Base-by-base conservation (phyloP, 2,329 filamentous ascomycete genomes). In the Atkinsonella texensis region DNA sequence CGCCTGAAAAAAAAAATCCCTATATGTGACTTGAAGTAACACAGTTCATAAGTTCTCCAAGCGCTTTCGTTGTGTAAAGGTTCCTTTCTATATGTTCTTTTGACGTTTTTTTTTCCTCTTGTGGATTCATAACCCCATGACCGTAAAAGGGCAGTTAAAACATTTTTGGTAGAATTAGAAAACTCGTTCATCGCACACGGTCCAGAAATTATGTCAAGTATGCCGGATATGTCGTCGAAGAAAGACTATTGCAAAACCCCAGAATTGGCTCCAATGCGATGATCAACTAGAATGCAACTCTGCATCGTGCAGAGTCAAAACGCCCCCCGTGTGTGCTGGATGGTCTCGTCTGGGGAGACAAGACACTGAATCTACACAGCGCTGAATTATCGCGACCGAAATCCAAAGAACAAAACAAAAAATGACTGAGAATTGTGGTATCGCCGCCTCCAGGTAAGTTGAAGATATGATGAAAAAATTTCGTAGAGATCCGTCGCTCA, bases 81-180 rank as follows among this genome's bases (percentile, higher is more conserved):
- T 60, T 58, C 61, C 60, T 58, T 62, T 57, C 74, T 77, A 77
- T 75, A 74, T 73, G 59, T 56, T 68, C 62, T 70, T 74, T 72
- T 72, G 44, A 69, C 15, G 32, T 70, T 70, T 61, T 63, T 63
- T 65, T 63, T 63, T 18, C 46, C 54, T 62, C 58, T 65, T 68
- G 65, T 68, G 64, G 69, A 73, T 73, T 76, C 67, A 60, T 75
- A 64, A 72, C 13, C 68, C 68, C 75, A 59, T 61, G 47, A 57
- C 60, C 61, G 55, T 55, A 53, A 62, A 44, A 53, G 48, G 52
- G 55, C 35, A 57, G 58, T 58, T 58, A 63, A 63, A 62, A 60
- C 61, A 62, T 62, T 65, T 64, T 63, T 50, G 33, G 38, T 47
- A 44, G 32, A 52, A 52, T 47, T 47, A 47, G 48, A 33, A 46